Evolutionary conservation across 139 green algal genomes (phyloP), one percentile per base, ranked within the genome.

Genomic region (Chlorella vulgaris): DNA sequence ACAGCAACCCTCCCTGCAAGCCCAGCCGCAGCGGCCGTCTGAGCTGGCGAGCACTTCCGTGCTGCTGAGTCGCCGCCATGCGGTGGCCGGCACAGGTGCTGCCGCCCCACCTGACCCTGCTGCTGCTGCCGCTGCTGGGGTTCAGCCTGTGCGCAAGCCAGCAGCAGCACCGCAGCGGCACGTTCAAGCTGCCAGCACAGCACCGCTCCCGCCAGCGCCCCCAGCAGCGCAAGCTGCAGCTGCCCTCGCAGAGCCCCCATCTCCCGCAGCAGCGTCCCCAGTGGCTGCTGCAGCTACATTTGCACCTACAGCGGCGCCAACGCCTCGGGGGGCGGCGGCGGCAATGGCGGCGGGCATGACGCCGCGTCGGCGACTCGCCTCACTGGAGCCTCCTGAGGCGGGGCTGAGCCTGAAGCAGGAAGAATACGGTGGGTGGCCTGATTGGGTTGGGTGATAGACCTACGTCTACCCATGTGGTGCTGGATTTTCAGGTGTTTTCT

Each of bases 401-500:
- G 53, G 18, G 26, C 51, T 67, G 7, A 40, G 53, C 73, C n/a
- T 81, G 58, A 39, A 19, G 40, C 31, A 71, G 58, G 51, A 81
- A 19, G 26, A 22, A 0, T 39, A 73, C 4, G 74, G 74, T 81
- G 35, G 31, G 55, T 10, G 22, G n/a, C 1, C 40, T 40, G 13
- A 5, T 22, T 21, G 40, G 28, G 13, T 39, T 7, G 7, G n/a
- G 3, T 55, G 39, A 24, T n/a, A n/a, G n/a, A n/a, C n/a, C n/a
- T n/a, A n/a, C n/a, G n/a, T n/a, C n/a, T n/a, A n/a, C n/a, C n/a
- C n/a, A n/a, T n/a, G 8, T 63, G 43, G n/a, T 6, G 15, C 4
- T 40, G 7, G 31, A n/a, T 39, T 15, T 42, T 19, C 13, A 40
- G 3, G 15, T 53, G 47, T 58, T n/a, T n/a, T n/a, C n/a, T n/a